These are phyloP conservation scores for Termitomyces sp. DNA, from an alignment of 768 basidiomycete genomes.

Conservation along the genomic window DNA sequence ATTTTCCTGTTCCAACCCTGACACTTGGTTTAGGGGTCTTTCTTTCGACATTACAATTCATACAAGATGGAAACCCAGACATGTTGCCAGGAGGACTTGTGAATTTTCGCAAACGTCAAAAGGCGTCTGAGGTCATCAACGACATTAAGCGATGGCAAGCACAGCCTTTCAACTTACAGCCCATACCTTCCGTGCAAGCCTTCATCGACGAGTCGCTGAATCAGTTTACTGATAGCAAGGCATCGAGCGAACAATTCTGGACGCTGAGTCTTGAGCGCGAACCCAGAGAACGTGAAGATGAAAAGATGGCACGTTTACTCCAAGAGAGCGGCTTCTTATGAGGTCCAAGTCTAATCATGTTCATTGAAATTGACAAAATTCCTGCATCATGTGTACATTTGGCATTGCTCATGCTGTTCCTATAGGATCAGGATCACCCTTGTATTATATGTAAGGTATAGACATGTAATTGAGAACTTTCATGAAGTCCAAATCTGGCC, in stretches of 20 bases:
- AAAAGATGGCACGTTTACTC: slow-evolving; percentile 88
- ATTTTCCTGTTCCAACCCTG: slow-evolving; percentile 1
- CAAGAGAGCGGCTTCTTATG: slow-evolving; percentile 88
- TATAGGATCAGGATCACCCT: slow-evolving; percentile 1
- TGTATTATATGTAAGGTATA: slow-evolving; percentile 3
- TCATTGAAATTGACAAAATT: not conserved
- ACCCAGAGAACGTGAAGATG: slow-evolving; percentile 92
- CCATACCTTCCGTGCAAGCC: slow-evolving; percentile 58
- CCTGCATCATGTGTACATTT: slow-evolving; percentile 1
- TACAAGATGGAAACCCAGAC: slow-evolving; percentile 94
- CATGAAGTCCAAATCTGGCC: not conserved
- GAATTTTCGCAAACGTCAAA: slow-evolving; percentile 95
- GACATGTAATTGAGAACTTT: not conserved
- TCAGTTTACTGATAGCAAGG: slow-evolving; percentile 61
- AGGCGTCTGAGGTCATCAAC: slow-evolving; percentile 93
- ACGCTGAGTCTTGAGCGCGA: slow-evolving; percentile 81
- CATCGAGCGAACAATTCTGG: slow-evolving; percentile 79
- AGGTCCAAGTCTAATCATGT: slow-evolving; percentile 8
- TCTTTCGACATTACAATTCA: slow-evolving; percentile 94
- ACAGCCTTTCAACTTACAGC: slow-evolving; percentile 79
- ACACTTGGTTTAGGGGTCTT: slow-evolving; percentile 67
- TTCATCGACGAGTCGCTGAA: slow-evolving; percentile 80
- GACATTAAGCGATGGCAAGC: slow-evolving; percentile 97
- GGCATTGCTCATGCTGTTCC: not conserved
- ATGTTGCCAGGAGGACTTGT: slow-evolving; percentile 72